These are phyloP conservation scores for Amaranthus hypochondriacus DNA, from an alignment of 148 eudicot species.

Conservation along the genomic window DNA sequence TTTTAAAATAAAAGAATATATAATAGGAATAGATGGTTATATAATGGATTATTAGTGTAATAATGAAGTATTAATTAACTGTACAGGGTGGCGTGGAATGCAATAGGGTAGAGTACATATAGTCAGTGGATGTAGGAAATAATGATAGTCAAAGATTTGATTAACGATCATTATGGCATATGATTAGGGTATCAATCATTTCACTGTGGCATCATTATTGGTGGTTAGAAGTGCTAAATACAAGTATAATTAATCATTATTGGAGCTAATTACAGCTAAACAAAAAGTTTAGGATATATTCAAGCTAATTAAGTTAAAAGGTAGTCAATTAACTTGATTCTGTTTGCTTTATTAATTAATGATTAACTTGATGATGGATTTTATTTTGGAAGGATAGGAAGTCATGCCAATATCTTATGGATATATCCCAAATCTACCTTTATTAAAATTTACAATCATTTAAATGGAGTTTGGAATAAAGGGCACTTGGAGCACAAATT, in stretches of 20 bases:
- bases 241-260: not conserved
- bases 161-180: slow-evolving; percentile 12
- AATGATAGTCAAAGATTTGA: slow-evolving; percentile 15
- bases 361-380: not conserved
- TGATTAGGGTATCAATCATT: slow-evolving; percentile 14
- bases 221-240: not conserved
- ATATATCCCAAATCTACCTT: not conserved
- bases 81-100: not conserved
- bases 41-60: too few species aligned
- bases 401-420: not conserved
- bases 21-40: too few species aligned
- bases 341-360: slow-evolving; percentile 2
- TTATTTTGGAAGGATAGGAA: not conserved
- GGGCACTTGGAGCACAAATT: too few species aligned
- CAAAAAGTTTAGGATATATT: not conserved
- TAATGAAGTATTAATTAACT: too few species aligned
- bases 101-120: not conserved
- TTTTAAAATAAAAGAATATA: too few species aligned
- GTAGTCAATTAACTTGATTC: not conserved
- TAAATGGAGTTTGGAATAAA: not conserved
- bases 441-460: not conserved
- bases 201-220: slow-evolving; percentile 4
- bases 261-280: not conserved
- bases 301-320: slow-evolving; percentile 1
- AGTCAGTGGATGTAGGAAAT: not conserved